These are phyloP conservation scores for Penicillium sp. DNA, from an alignment of 2,329 filamentous ascomycete species.

Conservation along the genomic window DNA sequence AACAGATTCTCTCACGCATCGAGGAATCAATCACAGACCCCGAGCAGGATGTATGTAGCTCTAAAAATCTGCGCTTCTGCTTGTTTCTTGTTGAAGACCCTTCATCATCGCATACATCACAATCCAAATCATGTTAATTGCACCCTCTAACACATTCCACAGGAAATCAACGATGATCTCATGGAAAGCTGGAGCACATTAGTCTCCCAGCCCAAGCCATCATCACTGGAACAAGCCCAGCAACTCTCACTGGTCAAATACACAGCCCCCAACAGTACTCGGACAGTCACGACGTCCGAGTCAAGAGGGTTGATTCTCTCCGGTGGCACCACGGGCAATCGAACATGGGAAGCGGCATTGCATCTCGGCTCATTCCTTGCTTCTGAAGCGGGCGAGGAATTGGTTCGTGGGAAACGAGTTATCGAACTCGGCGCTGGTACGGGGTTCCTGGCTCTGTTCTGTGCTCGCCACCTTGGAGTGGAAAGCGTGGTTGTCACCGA, in stretches of 20 bases:
- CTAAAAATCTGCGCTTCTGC: slow-evolving; percentile 1
- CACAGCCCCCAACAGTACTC: slow-evolving; percentile 37
- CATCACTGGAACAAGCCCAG: slow-evolving; percentile 67
- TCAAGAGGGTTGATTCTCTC: slow-evolving; percentile 59
- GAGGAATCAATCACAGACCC: slow-evolving; percentile 77
- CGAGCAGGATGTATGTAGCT: slow-evolving; percentile 73
- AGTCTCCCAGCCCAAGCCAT: slow-evolving; percentile 64
- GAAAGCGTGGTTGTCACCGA: slow-evolving; percentile 62
- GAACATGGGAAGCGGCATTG: slow-evolving; percentile 71
- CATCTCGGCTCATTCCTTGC: slow-evolving; percentile 64
- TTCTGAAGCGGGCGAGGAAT: slow-evolving; percentile 43
- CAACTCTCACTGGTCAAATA: slow-evolving; percentile 77
- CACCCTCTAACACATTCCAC: slow-evolving; percentile 16
- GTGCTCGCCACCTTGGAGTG: slow-evolving; percentile 59
- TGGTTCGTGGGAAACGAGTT: slow-evolving; percentile 56
- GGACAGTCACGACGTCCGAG: slow-evolving; percentile 48
- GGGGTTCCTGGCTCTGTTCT: slow-evolving; percentile 66
- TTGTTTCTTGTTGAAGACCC: slow-evolving; percentile 1
- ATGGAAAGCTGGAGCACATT: slow-evolving; percentile 69
- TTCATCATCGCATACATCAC: slow-evolving; percentile 12
- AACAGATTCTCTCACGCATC: slow-evolving; percentile 69
- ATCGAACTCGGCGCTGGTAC: slow-evolving; percentile 70
- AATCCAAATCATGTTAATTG: slow-evolving; percentile 3
- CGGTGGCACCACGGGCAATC: slow-evolving; percentile 64
- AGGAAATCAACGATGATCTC: slow-evolving; percentile 84